Evolutionary conservation across 1,284 basidiomycete genomes (phyloP).

Genomic region (Hemileia vastatrix): DNA sequence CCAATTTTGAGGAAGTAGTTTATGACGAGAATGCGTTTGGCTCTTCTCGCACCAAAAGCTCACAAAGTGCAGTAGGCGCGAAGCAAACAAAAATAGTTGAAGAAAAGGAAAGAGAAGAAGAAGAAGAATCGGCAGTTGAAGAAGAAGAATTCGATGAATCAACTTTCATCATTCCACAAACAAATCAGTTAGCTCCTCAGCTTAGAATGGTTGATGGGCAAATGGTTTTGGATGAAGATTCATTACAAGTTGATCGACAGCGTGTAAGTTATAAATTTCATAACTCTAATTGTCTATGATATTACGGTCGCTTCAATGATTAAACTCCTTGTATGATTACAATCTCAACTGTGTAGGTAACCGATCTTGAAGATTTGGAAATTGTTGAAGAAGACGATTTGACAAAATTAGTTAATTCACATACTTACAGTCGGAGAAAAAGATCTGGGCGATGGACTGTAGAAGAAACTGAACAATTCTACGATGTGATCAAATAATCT

Average conservation of each 20-base stretch:
- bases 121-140: constrained; percentile 1
- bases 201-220: constrained; percentile 70
- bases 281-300: neutral
- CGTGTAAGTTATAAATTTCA: constrained; percentile 6
- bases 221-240: constrained; percentile 68
- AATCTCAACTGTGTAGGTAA: constrained; percentile 26
- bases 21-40: constrained; percentile 37
- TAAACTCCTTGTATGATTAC: constrained; percentile 46
- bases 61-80: neutral
- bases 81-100: neutral
- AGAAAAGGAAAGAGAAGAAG: neutral
- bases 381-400: constrained; percentile 72
- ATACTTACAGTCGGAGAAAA: constrained; percentile 64
- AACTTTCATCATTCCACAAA: constrained; percentile 6
- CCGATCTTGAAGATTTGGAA: constrained; percentile 59
- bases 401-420: constrained; percentile 74
- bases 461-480: constrained; percentile 77
- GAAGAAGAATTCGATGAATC: constrained; percentile 6
- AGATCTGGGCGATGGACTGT: constrained; percentile 69
- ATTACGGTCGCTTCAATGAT: constrained; percentile 32
- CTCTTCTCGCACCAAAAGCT: neutral
- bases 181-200: constrained; percentile 63
- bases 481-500: constrained; percentile 52
- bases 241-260: constrained; percentile 60
- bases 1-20: constrained; percentile 53